Percentiles rank a stretch among this genome's conserved stretches.
Conservation (phyloP, 192 early-diverging fungal genomes). For the Coemansia sp. region DNA sequence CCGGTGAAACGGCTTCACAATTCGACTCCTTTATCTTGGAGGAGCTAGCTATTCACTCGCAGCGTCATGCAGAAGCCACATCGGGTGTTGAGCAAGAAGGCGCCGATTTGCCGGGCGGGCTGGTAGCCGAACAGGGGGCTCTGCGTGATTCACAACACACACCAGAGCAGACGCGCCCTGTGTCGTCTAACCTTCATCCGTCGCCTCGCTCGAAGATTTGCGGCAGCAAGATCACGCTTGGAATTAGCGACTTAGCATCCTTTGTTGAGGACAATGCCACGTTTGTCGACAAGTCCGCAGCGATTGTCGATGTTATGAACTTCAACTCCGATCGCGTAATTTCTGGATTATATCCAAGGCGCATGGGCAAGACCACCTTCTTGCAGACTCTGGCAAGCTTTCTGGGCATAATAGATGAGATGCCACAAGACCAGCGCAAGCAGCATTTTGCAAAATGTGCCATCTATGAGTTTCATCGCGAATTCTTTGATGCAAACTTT, state of each 20-base stretch:
- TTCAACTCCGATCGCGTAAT: not conserved
- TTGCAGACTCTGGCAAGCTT: conserved; percentile 1
- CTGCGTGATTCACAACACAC: too few relatives aligned
- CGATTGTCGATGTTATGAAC: conserved; percentile 5
- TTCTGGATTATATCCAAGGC: conserved; percentile 8
- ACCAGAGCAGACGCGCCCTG: too few relatives aligned
- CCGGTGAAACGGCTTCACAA: too few relatives aligned
- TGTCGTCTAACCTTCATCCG: too few relatives aligned
- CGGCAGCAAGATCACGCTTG: conserved; percentile 1
- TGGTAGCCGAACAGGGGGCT: too few relatives aligned
- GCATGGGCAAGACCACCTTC: conserved; percentile 7
- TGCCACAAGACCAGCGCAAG: not conserved
- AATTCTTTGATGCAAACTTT: conserved; percentile 7
- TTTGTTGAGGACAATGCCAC: conserved; percentile 4
- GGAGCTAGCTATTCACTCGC: too few relatives aligned
- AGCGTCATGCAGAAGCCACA: too few relatives aligned
- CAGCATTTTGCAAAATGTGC: not conserved
- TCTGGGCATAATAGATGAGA: not conserved
- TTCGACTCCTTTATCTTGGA: too few relatives aligned
- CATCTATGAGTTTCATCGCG: not conserved
- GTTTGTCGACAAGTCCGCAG: conserved; percentile 6
- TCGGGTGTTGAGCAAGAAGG: too few relatives aligned
- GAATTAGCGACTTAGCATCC: not conserved
- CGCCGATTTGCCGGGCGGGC: too few relatives aligned
- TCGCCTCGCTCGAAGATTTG: not conserved